Conservation (phyloP, 495 filamentous ascomycete species). For the Penicillium goetzii region DNA sequence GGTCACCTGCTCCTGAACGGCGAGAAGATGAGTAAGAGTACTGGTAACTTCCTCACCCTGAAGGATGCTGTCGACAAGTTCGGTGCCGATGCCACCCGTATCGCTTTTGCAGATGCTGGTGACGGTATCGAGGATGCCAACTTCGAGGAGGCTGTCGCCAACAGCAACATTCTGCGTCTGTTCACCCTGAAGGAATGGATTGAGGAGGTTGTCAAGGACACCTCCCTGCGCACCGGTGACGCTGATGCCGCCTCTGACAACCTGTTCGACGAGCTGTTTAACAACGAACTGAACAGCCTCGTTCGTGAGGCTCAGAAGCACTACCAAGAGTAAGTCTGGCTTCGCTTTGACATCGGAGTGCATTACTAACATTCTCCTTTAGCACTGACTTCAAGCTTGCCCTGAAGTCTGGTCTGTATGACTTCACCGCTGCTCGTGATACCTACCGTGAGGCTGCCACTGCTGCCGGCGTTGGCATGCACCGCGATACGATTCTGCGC, state of each 20-base stretch:
- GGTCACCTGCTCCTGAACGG: conserved; percentile 93
- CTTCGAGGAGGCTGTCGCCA: conserved; percentile 93
- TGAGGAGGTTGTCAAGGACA: conserved; percentile 76
- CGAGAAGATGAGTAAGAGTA: conserved; percentile 95
- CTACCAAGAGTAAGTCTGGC: conserved; percentile 65
- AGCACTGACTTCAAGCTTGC: conserved; percentile 87
- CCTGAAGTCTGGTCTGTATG: conserved; percentile 87
- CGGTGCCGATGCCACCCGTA: conserved; percentile 88
- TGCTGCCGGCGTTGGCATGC: conserved; percentile 78
- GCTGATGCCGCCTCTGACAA: conserved; percentile 82
- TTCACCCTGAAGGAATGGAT: conserved; percentile 90
- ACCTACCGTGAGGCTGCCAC: conserved; percentile 82
- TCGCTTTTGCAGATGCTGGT: conserved; percentile 92
- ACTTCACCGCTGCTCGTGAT: conserved; percentile 84
- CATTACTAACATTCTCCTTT: conserved; percentile 36
- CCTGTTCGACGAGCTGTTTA: conserved; percentile 88
- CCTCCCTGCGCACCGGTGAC: conserved; percentile 70
- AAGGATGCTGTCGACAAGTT: conserved; percentile 87
- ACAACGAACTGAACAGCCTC: conserved; percentile 90
- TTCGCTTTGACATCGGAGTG: background rate
- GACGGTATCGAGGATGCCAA: conserved; percentile 96
- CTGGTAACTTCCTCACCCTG: conserved; percentile 94
- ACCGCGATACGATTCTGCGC: conserved; percentile 70
- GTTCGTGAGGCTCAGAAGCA: conserved; percentile 72
- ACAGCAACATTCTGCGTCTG: conserved; percentile 84